Conservation (phyloP, 2,329 filamentous ascomycete species). For the Calonectria pseudoturangicola region DNA sequence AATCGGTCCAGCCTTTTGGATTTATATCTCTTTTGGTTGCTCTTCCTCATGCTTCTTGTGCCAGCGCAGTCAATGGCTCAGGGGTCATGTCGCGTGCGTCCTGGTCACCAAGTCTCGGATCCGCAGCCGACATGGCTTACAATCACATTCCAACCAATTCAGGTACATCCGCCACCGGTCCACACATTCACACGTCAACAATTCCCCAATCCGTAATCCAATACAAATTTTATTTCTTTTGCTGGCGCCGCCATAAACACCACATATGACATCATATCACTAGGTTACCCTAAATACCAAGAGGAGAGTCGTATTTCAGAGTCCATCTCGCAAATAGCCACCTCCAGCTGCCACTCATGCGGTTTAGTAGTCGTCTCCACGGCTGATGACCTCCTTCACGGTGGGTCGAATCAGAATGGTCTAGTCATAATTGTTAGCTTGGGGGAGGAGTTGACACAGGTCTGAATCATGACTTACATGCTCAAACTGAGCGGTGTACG, state of each 20-base stretch:
- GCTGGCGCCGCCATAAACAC: neutral
- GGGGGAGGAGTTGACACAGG: neutral
- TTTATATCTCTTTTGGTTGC: neutral
- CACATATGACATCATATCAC: slow-evolving; percentile 20
- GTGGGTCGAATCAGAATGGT: slow-evolving; percentile 86
- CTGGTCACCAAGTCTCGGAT: neutral
- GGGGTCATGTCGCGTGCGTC: no score
- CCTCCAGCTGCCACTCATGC: slow-evolving; percentile 23
- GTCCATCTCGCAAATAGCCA: slow-evolving; percentile 47
- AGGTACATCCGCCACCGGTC: neutral
- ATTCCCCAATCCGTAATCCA: neutral
- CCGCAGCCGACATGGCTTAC: neutral
- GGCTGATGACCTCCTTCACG: slow-evolving; percentile 91
- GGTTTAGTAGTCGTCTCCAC: slow-evolving; percentile 87
- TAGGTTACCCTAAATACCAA: slow-evolving; percentile 43
- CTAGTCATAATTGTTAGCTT: slow-evolving; percentile 62
- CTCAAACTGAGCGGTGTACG: slow-evolving; percentile 95
- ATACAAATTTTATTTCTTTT: neutral
- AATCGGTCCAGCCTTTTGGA: no score
- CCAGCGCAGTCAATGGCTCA: neutral
- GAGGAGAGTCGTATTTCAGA: slow-evolving; percentile 56
- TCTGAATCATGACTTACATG: slow-evolving; percentile 78
- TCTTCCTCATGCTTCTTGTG: neutral
- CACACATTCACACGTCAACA: neutral
- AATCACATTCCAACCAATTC: neutral